These are phyloP conservation scores for Yamadazyma sp. DNA, from an alignment of 1,139 yeast species.

Conservation along the genomic window DNA sequence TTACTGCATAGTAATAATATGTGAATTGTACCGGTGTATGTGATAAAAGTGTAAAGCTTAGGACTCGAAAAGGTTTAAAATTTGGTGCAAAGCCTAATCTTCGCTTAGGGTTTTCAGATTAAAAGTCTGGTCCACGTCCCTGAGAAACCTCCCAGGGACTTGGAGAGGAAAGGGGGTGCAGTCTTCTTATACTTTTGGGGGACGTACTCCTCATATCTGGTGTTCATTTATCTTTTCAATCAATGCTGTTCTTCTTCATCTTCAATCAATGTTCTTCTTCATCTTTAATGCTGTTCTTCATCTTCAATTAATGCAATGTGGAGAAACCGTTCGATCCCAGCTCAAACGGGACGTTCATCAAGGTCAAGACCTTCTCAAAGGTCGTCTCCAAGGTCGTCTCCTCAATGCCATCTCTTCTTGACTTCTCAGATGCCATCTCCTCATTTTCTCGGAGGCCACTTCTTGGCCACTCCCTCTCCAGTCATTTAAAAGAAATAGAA, in stretches of 20 bases:
- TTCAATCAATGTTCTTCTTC: background rate
- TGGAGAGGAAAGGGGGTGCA: background rate
- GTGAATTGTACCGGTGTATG: background rate
- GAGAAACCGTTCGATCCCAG: too few species aligned
- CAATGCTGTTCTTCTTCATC: too few species aligned
- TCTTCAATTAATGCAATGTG: too few species aligned
- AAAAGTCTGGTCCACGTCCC: background rate
- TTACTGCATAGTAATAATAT: background rate
- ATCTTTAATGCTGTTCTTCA: background rate
- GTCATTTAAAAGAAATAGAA: constrained; percentile 5
- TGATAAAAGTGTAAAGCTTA: background rate
- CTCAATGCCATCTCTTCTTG: too few species aligned
- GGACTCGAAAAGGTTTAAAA: background rate
- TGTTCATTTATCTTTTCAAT: too few species aligned
- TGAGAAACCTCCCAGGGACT: too few species aligned
- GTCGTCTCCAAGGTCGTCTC: too few species aligned
- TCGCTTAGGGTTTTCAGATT: background rate
- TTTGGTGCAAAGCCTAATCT: background rate
- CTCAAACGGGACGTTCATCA: too few species aligned
- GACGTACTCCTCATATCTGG: background rate
- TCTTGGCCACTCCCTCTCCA: too few species aligned
- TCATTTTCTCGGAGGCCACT: too few species aligned
- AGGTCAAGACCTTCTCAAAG: too few species aligned
- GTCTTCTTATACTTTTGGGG: background rate
- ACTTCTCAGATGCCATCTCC: too few species aligned